Evolutionary conservation across 441 rosid genomes (phyloP).

Genomic region (Gossypium gossypioides): DNA sequence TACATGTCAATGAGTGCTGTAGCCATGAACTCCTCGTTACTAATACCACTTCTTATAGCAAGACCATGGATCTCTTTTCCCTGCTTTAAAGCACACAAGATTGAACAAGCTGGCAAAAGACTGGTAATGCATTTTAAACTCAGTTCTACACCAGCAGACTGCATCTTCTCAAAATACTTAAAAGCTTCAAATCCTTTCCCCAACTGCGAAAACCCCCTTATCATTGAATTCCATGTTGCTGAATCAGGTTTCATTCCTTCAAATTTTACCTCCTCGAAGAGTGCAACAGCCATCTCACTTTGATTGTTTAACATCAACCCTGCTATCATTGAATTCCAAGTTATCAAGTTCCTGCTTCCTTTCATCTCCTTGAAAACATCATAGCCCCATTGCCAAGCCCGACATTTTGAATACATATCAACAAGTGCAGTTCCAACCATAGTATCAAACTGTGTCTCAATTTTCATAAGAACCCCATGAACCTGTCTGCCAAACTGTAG

Average conservation of each 20-base stretch:
- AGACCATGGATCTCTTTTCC: conserved; percentile 59
- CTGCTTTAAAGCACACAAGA: conserved; percentile 30
- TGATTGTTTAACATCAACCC: conserved; percentile 53
- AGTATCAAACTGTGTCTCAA: conserved; percentile 23
- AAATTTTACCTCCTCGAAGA: conserved; percentile 36
- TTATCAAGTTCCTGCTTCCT: conserved; percentile 39
- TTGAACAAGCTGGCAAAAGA: conserved; percentile 54
- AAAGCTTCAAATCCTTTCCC: conserved; percentile 46
- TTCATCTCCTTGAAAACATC: conserved; percentile 35
- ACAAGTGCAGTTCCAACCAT: conserved; percentile 37
- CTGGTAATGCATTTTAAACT: conserved; percentile 56
- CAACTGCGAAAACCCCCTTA: conserved; percentile 48
- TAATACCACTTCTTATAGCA: conserved; percentile 30
- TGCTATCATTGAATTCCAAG: conserved; percentile 51
- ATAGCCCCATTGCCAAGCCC: conserved; percentile 38
- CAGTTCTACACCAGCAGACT: conserved; percentile 27
- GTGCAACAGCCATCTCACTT: conserved; percentile 34
- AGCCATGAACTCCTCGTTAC: conserved; percentile 34
- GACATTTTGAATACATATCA: conserved; percentile 43
- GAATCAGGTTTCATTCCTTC: conserved; percentile 54
- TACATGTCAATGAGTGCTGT: conserved; percentile 55
- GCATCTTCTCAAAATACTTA: conserved; percentile 49
- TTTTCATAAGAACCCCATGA: conserved; percentile 30
- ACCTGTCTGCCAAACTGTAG: conserved; percentile 34
- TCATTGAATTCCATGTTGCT: conserved; percentile 62